Conservation (phyloP, 108 stramenopile species). For the Fistulifera solaris region DNA sequence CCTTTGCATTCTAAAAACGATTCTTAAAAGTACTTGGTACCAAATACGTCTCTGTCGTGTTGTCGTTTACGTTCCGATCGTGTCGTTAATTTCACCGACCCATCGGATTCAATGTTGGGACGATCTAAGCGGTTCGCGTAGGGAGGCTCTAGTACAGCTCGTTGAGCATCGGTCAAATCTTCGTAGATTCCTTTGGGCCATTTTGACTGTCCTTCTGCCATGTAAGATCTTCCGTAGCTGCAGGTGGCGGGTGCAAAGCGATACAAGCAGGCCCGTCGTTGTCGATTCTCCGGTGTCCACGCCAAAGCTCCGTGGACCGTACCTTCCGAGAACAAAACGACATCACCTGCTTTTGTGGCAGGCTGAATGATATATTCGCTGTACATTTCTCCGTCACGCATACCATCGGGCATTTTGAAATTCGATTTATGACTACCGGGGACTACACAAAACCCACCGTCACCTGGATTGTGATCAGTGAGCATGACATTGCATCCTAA, state of each 20-base stretch:
- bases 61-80: constrained; percentile 67
- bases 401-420: constrained; percentile 76
- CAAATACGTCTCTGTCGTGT: constrained; percentile 79
- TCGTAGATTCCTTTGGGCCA: constrained; percentile 80
- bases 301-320: constrained; percentile 88
- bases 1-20: too few species aligned
- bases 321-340: constrained; percentile 83
- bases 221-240: constrained; percentile 82
- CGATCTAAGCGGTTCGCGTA: constrained; percentile 84
- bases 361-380: constrained; percentile 76
- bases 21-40: constrained; percentile 79
- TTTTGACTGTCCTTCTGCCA: constrained; percentile 54
- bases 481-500: constrained; percentile 80
- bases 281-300: constrained; percentile 49
- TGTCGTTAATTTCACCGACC: constrained; percentile 53
- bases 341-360: constrained; percentile 88
- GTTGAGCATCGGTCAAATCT: constrained; percentile 65
- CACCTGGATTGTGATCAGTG: constrained; percentile 71
- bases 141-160: constrained; percentile 83
- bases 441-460: constrained; percentile 90
- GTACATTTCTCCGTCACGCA: constrained; percentile 75
- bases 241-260: constrained; percentile 77
- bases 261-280: constrained; percentile 74
- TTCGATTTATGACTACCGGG: constrained; percentile 88
- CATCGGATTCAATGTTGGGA: constrained; percentile 60